Evolutionary conservation across 352 stramenopile genomes (phyloP), one percentile per base, ranked within the genome.

Genomic region (Phytophthora constricta): DNA sequence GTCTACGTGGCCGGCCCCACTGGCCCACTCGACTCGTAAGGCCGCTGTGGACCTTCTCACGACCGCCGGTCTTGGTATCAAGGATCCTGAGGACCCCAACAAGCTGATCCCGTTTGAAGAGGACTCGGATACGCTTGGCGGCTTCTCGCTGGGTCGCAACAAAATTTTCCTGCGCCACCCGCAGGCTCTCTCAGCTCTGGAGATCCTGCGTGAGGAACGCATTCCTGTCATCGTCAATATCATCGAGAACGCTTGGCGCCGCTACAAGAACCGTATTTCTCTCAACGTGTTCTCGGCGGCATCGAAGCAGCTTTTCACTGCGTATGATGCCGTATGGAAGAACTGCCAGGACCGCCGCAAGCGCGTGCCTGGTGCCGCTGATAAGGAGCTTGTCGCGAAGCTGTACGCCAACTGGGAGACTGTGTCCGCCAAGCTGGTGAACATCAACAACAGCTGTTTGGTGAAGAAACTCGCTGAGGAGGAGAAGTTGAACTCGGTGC

Each of bases 131-230:
- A 85, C 80, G 56, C 72, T 95, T 19, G 87, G 84, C 27, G 92
- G 83, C 70, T 95, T 89, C 55, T 89, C 84, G 25, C 76, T 97
- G 34, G 92, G 92, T 16, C 85, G 84, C 43, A 96, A 93, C 69
- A 95, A 94, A 70, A 83, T 98, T 51, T 98, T 97, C 67, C 72
- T 98, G 66, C 92, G 91, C 53, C 84, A 95, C 54, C 91, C 91
- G 13, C 84, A 96, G 56, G 92, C 91, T 11, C 71, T 97, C 16
- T 97, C 91, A n/a, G 83, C 86, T 25, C 69, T 97, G 5, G 90
- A 97, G 64, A 78, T 93, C 20, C 45, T 91, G 34, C 84, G 90
- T 27, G 85, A 95, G 58, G 68, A 87, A 49, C 87, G 90, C 28
- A 90, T 97, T 47, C 82, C 84, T 0, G 68, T 70, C 14, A 89